phyloP scores from a whole-genome alignment of 306 rosid species.

The Prunus dulcis region DNA sequence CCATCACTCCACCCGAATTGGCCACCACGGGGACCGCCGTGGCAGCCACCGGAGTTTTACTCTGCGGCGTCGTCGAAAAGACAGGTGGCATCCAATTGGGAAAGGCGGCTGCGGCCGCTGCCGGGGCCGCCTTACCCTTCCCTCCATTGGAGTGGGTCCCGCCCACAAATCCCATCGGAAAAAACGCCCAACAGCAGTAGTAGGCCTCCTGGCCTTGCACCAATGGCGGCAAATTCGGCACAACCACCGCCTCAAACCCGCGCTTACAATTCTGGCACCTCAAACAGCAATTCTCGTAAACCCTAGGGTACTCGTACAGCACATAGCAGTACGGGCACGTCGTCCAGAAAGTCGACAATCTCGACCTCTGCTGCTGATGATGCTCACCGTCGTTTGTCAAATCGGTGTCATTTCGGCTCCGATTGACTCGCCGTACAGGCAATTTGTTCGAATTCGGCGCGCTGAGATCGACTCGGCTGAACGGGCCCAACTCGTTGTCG shows the following conservation, averaged over 20 bases:
- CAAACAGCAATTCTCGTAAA: conserved; percentile 71
- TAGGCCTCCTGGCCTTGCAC: conserved; percentile 83
- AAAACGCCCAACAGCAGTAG: conserved; percentile 77
- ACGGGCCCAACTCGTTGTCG: conserved; percentile 52
- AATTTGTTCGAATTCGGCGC: conserved; percentile 23
- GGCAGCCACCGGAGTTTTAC: conserved; percentile 1
- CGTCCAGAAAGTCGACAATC: conserved; percentile 72
- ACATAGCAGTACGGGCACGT: conserved; percentile 87
- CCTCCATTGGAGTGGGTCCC: conserved; percentile 21
- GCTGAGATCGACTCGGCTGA: conserved; percentile 38
- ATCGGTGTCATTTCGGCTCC: conserved; percentile 5
- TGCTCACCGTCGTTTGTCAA: neutral
- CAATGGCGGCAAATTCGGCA: conserved; percentile 55
- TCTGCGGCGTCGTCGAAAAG: conserved; percentile 11
- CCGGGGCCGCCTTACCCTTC: conserved; percentile 23
- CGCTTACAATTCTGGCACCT: conserved; percentile 78
- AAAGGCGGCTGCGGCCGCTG: conserved; percentile 2
- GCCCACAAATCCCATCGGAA: conserved; percentile 65
- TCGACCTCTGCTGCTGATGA: conserved; percentile 29
- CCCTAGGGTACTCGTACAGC: conserved; percentile 68
- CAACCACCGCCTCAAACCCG: conserved; percentile 55
- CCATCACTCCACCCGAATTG: neutral
- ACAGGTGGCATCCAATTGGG: conserved; percentile 72
- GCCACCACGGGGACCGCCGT: neutral
- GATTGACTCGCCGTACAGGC: conserved; percentile 48